Conservation (phyloP, 345 rosid genomes). For the Brassica rapa region DNA sequence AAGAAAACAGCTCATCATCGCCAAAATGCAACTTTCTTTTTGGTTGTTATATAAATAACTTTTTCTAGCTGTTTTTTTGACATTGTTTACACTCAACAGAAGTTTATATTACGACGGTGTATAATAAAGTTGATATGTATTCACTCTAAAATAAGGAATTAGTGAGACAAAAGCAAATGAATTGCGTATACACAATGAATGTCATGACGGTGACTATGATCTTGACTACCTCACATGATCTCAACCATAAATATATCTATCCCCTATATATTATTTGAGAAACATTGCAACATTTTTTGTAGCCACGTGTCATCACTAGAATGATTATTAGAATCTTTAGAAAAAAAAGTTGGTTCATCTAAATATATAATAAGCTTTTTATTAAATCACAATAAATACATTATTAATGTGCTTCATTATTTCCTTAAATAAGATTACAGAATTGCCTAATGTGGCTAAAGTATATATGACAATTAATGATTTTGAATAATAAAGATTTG, state of each 20-base stretch:
- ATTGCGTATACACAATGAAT: slow-evolving; percentile 40
- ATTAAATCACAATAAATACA: too few species aligned
- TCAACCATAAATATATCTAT: slow-evolving; percentile 7
- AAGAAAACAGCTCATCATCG: slow-evolving; percentile 26
- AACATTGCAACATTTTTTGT: too few species aligned
- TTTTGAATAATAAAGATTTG: too few species aligned
- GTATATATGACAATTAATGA: too few species aligned
- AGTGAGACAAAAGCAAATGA: slow-evolving; percentile 10
- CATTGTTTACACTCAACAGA: slow-evolving; percentile 23
- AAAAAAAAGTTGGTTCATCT: too few species aligned
- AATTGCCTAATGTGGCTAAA: too few species aligned
- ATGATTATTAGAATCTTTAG: too few species aligned
- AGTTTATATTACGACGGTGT: background rate
- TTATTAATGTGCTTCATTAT: too few species aligned
- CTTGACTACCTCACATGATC: slow-evolving; percentile 38
- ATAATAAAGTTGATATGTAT: slow-evolving; percentile 19
- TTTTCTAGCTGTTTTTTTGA: slow-evolving; percentile 11
- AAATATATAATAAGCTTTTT: too few species aligned
- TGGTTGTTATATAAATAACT: background rate
- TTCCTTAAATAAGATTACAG: too few species aligned
- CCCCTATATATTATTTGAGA: too few species aligned
- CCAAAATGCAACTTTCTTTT: slow-evolving; percentile 8
- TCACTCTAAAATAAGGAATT: slow-evolving; percentile 27
- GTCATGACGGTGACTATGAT: slow-evolving; percentile 38
- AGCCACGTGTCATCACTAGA: too few species aligned